Evolutionary conservation across 768 basidiomycete genomes (phyloP), one percentile per base, ranked within the genome.

Genomic region (Xerocomus potaroensis): DNA sequence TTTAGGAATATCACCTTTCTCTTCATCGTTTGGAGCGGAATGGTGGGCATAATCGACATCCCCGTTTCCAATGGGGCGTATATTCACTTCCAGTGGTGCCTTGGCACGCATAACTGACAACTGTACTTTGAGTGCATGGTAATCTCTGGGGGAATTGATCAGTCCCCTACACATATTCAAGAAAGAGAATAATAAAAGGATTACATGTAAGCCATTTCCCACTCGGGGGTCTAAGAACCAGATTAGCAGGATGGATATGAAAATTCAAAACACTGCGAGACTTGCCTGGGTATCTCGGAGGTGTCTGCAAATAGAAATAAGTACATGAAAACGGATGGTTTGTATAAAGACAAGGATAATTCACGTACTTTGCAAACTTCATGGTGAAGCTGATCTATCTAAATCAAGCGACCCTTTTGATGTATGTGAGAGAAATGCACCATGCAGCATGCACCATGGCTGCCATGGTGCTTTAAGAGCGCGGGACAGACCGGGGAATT

Each of bases 231-330:
- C 87, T 88, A 7, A 31, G 46, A 46, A 45, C 11, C 22, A 34
- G 2, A 39, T 53, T 38, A 43, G 24, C 27, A 47, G 24, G 29
- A 31, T 23, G 31, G 29, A 22, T 30, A 11, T 43, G 29, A 6
- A 10, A 7, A 22, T 16, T 41, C 8, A 24, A 14, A 9, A n/a
- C 8, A 23, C 3, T 12, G 12, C 29, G 27, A 31, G n/a, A 47
- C 61, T 37, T 50, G 79, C 85, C 72, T 84, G 83, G 1, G 79
- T 81, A 57, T 87, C 83, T 54, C 79, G 70, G n/a, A 87, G 69
- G 62, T 85, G 81, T 51, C 85, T 87, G 48, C 11, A n/a, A n/a
- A 27, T 41, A 15, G 49, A 42, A 36, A 5, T 35, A 31, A 7
- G 19, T 34, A 18, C 3, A 33, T 39, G 14, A 32, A 26, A 41